Evolutionary conservation across 2,329 filamentous ascomycete species (phyloP), one percentile per base, ranked within the genome.

Genomic region (Aureobasidium sp.): DNA sequence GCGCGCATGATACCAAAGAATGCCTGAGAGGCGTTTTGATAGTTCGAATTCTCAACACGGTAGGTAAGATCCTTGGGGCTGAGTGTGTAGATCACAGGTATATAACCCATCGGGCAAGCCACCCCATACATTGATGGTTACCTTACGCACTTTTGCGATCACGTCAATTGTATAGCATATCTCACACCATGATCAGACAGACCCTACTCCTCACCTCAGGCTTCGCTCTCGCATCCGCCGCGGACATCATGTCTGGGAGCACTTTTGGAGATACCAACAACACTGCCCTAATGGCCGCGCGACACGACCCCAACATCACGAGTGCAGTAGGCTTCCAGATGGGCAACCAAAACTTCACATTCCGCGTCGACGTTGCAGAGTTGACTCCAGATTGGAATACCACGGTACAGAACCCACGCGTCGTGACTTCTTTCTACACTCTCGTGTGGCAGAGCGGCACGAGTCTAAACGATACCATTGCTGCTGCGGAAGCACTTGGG

Each of bases 281-380:
- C 8, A 36, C 55, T 15, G 25, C 27, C 20, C 9, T 44, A 6
- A 20, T 47, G n/a, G n/a, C 22, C 7, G 55, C 55, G 7, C 47
- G 49, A 9, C 12, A 17, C 9, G 11, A 48, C 8, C 56, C 56
- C 31, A 59, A 59, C 34, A 36, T 20, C 34, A 49, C 44, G 1
- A 41, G 9, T 22, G 39, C 44, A 29, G 57, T 61, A 7, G 47
- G 47, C 1, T 52, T 61, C 36, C 34, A 29, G 14, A 34, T 61
- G 8, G 57, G 57, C 25, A 12, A 27, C 29, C 17, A 20, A 29
- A 61, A 61, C 37, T 61, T 52, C 37, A 61, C 57, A 7, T 27
- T 61, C 15, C 45, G 34, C 4, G 57, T 61, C 57, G 36, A 52
- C 14, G 37, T 61, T 25, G 57, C 47, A 20, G 45, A 51, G 14